Evolutionary conservation across 208 protist species (phyloP).

Genomic region (Naegleria lovaniensis): DNA sequence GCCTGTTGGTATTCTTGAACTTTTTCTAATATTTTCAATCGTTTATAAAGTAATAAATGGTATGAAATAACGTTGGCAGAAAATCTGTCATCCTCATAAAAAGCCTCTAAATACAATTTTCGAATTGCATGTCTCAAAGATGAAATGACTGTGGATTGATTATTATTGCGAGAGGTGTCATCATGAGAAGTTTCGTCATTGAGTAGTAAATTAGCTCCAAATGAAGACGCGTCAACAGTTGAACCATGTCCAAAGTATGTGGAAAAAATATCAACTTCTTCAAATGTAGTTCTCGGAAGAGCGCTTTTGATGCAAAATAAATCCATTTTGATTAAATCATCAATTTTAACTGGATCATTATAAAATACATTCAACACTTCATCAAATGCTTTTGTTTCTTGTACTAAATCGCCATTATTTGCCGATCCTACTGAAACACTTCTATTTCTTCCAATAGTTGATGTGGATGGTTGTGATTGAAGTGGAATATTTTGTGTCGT

Average conservation of each 20-base stretch:
- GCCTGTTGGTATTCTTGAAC: conserved; percentile 6
- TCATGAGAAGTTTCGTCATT: background rate
- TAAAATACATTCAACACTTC: background rate
- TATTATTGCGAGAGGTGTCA: background rate
- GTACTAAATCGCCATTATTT: too few species aligned
- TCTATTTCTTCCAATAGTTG: too few species aligned
- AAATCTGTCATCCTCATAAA: background rate
- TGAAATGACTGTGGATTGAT: too few species aligned
- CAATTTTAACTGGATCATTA: background rate
- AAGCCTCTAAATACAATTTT: background rate
- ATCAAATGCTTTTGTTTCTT: background rate
- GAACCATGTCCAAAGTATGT: background rate
- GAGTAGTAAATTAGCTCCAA: background rate
- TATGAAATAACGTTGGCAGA: background rate
- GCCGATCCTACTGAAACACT: too few species aligned
- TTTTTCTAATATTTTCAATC: conserved; percentile 15
- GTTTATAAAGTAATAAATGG: background rate
- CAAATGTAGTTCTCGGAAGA: background rate
- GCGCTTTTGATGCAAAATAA: background rate
- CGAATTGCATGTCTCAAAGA: background rate
- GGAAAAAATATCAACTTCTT: background rate
- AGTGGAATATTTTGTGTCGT: too few species aligned
- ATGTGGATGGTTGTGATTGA: too few species aligned
- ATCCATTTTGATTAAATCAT: background rate
- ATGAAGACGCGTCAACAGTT: background rate